These are phyloP conservation scores for Penicillium nucicola DNA, from an alignment of 495 filamentous ascomycete genomes.

Conservation along the genomic window DNA sequence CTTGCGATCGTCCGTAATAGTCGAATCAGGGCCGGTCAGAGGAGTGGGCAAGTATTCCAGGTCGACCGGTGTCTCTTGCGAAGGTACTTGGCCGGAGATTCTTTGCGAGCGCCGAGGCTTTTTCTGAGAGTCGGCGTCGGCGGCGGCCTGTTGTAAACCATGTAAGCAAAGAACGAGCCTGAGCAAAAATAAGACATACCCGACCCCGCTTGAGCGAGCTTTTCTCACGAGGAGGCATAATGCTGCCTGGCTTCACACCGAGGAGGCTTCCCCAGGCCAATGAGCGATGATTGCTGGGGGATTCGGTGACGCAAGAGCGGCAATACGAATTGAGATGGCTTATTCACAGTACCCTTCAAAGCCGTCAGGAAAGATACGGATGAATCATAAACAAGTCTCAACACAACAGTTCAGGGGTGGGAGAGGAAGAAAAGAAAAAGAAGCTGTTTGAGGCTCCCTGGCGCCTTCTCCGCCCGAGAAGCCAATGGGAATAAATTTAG, in stretches of 20 bases:
- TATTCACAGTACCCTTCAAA: neutral
- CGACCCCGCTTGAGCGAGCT: slow-evolving; percentile 53
- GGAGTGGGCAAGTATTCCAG: slow-evolving; percentile 79
- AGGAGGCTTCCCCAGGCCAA: slow-evolving; percentile 16
- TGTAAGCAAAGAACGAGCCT: slow-evolving; percentile 12
- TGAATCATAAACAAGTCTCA: neutral
- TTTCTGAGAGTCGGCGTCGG: slow-evolving; percentile 41
- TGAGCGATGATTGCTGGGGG: slow-evolving; percentile 5
- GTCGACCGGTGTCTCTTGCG: slow-evolving; percentile 56
- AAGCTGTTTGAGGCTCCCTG: slow-evolving; percentile 1
- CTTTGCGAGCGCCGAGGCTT: slow-evolving; percentile 53
- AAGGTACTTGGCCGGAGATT: slow-evolving; percentile 50
- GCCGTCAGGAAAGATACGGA: neutral
- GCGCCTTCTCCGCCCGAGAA: slow-evolving; percentile 1
- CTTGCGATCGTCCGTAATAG: slow-evolving; percentile 60
- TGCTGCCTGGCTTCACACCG: slow-evolving; percentile 9
- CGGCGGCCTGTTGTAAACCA: slow-evolving; percentile 28
- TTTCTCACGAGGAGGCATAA: slow-evolving; percentile 51
- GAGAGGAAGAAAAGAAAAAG: neutral
- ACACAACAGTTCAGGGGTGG: neutral
- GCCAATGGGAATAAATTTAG: neutral
- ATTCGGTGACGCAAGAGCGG: neutral
- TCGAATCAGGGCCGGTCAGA: slow-evolving; percentile 65
- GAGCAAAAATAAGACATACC: slow-evolving; percentile 25
- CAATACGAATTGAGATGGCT: neutral